Base-by-base conservation (phyloP, 148 eudicot species). In the Nyssa sinensis region DNA sequence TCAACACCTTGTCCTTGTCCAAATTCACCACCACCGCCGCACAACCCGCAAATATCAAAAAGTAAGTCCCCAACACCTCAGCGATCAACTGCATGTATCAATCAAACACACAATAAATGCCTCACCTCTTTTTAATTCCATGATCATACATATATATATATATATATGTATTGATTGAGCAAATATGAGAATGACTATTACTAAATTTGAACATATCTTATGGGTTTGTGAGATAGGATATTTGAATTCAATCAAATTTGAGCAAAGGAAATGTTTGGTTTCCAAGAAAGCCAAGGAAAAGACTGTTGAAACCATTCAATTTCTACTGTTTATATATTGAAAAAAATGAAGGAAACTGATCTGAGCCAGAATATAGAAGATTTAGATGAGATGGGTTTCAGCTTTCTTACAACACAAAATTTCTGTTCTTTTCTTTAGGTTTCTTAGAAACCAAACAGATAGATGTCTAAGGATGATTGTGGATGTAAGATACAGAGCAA, bases 11-110 rank as follows among this genome's bases (percentile, higher is more conserved):
- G 16, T 57, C 63, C 10, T 70, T 80, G 25, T 69, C 79, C 17
- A 70, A 76, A 6, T 84, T 73, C 60, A 82, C 84, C n/a, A 84
- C 76, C 63, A 80, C 78, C 58, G 83, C 81, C 12, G 77, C 86
- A 28, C 92, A 86, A 17, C 89, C 92, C 12, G 84, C 82, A 78
- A 88, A 86, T 10, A 88, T 80, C 73, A 88, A 37, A 28, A 88
- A 70, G 69, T 80, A 88, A 5, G 92, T 88, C 0, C 89, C 88
- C 19, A 80, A 23, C 27, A 84, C 19, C 75, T 88, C 92, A 19
- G 86, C 86, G 12, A 88, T 27, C 35, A 86, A 60, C 92, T 88
- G 82, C 9, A 71, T 14, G 12, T 14, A 28, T 12, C 32, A 62
- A 11, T n/a, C 59, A 29, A 62, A 3, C 60, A 21, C 1, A 55